phyloP scores from a whole-genome alignment of 768 basidiomycete genomes.

The Pluteus cervinus region DNA sequence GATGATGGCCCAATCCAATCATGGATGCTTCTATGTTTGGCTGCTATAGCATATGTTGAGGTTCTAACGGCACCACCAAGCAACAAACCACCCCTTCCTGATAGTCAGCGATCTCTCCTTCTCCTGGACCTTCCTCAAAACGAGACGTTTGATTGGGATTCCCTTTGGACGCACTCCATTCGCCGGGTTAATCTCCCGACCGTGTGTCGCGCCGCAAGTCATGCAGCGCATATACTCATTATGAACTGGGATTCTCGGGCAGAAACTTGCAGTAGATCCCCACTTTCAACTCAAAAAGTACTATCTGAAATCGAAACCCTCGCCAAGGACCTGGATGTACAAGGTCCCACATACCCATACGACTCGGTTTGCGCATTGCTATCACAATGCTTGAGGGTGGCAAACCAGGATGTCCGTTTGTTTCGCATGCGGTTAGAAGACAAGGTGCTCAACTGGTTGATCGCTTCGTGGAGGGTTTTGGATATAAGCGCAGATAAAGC shows the following conservation, averaged over 20 bases:
- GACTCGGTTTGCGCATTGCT: conserved; percentile 91
- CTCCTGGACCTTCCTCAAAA: conserved; percentile 4
- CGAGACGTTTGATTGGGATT: conserved; percentile 60
- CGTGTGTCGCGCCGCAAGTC: conserved; percentile 77
- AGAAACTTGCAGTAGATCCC: conserved; percentile 14
- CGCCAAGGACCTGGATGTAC: conserved; percentile 79
- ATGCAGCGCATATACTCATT: conserved; percentile 55
- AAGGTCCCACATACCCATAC: conserved; percentile 81
- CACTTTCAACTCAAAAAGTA: conserved; percentile 50
- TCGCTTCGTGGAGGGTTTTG: conserved; percentile 57
- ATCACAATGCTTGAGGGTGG: conserved; percentile 57
- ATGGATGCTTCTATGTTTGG: conserved; percentile 81
- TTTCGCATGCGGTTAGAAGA: conserved; percentile 86
- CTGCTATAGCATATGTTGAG: conserved; percentile 59
- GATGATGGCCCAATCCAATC: conserved; percentile 67
- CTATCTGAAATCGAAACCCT: conserved; percentile 73
- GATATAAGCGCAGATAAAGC: conserved; percentile 33
- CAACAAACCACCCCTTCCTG: conserved; percentile 12
- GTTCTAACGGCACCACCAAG: too few relatives aligned
- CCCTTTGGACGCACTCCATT: conserved; percentile 78
- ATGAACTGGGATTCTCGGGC: conserved; percentile 22
- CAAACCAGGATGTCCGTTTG: conserved; percentile 75
- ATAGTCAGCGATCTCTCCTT: conserved; percentile 4
- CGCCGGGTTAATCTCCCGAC: conserved; percentile 63
- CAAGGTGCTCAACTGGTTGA: conserved; percentile 77